phyloP scores from a whole-genome alignment of 805 yeast species.

The Saturnispora sanitii region DNA sequence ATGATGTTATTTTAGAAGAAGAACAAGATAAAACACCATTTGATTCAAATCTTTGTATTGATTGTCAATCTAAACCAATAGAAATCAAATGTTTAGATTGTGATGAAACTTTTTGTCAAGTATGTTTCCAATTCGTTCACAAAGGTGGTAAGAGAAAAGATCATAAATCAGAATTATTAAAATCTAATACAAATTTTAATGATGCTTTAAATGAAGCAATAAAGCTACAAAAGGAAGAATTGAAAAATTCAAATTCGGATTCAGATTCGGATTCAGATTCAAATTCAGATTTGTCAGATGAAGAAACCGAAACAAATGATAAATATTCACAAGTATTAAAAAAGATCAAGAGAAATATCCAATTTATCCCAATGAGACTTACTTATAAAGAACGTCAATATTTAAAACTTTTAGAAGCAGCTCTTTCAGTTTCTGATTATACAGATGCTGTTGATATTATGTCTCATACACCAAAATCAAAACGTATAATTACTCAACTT shows the following conservation, averaged over 20 bases:
- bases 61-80: conserved; percentile 64
- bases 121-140: conserved; percentile 60
- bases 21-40: conserved; percentile 21
- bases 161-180: conserved; percentile 29
- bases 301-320: conserved; percentile 4
- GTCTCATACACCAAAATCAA: conserved; percentile 56
- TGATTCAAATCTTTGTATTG: conserved; percentile 39
- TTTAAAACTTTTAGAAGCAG: conserved; percentile 60
- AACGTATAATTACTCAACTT: conserved; percentile 61
- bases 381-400: conserved; percentile 60
- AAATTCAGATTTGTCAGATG: conserved; percentile 11
- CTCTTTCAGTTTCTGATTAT: conserved; percentile 68
- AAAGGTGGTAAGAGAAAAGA: conserved; percentile 52
- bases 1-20: conserved; percentile 1
- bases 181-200: conserved; percentile 9
- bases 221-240: conserved; percentile 14
- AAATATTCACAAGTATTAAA: conserved; percentile 21
- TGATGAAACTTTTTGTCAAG: conserved; percentile 58
- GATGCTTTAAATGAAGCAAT: conserved; percentile 15
- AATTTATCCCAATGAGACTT: conserved; percentile 61
- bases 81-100: conserved; percentile 55
- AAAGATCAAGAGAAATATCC: conserved; percentile 35
- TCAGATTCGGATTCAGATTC: conserved; percentile 14
- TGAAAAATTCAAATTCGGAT: conserved; percentile 11
- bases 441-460: conserved; percentile 70